Evolutionary conservation across 2,329 filamentous ascomycete genomes (phyloP), one percentile per base, ranked within the genome.

Genomic region (Ceratocystis lukuohia): DNA sequence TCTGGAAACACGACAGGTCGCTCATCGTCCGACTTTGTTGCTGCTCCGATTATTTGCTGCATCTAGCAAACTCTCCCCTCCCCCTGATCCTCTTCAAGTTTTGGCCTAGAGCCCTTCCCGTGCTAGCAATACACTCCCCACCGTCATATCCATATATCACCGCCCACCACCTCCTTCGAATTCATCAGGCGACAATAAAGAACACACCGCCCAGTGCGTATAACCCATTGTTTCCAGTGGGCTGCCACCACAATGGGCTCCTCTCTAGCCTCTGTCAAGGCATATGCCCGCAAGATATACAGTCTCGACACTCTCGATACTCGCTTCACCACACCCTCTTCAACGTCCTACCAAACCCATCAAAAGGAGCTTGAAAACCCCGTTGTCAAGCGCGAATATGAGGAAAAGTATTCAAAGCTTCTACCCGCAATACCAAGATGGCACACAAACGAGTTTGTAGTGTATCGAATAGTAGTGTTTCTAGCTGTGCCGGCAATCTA

Each of bases 401-500:
- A 72, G 50, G 65, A 70, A 15, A 65, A 73, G 73, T 67, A 74
- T 70, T 57, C 73, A 65, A 79, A 79, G 74, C 77, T 73, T 61
- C 75, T 74, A 68, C 74, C 75, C 66, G 80, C 82, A 69, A 83
- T 85, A 45, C 82, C 92, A 56, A 88, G 83, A 85, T 99, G 93
- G 93, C 84, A 81, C 28, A 95, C 91, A 0, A 81, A 82, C 2
- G 94, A 99, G 76, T 97, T 94, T 77, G 88, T 84, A 74, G 71
- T 91, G 65, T 97, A 99, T 78, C 88, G 86, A 71, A 61, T 88
- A 22, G 76, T 89, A 70, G 83, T 96, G 71, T 69, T 81, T 37
- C 73, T 83, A 5, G 80, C 80, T 66, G 80, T 97, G 30, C 90
- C 91, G 7, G 82, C 86, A 72, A 99, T 99, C 92, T 91, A 96